Conservation (phyloP, 805 yeast genomes). For the Lachancea lanzarotensis region DNA sequence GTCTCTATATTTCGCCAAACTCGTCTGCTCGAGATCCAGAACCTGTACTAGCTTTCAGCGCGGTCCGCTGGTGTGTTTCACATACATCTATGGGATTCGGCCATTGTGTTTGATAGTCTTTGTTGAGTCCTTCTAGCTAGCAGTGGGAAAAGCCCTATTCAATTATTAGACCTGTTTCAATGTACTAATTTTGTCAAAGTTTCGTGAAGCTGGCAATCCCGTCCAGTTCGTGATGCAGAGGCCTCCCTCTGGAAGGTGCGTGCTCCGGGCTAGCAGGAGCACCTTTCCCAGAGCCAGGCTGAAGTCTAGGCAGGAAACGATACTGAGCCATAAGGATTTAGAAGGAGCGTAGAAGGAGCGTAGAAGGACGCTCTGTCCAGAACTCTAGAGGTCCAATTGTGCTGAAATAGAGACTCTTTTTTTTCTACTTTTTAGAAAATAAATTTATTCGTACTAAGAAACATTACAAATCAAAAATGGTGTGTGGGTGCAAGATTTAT, state of each 20-base stretch:
- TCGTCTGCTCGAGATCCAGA: too few relatives aligned
- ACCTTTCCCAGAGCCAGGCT: background rate
- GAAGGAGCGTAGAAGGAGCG: too few relatives aligned
- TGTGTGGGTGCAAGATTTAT: background rate
- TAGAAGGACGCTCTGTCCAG: too few relatives aligned
- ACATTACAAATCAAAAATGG: background rate
- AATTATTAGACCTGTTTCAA: background rate
- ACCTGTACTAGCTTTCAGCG: background rate
- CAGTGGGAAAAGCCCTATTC: background rate
- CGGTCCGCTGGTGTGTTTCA: constrained; percentile 22
- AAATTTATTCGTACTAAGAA: too few relatives aligned
- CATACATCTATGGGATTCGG: constrained; percentile 98
- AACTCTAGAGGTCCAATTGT: background rate
- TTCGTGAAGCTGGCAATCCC: background rate
- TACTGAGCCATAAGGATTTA: too few relatives aligned
- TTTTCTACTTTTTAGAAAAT: too few relatives aligned
- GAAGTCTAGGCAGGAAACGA: too few relatives aligned
- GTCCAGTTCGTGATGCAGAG: background rate
- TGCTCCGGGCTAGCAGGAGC: background rate
- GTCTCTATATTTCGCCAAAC: too few relatives aligned
- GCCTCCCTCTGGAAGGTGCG: background rate
- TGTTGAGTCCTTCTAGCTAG: constrained; percentile 6
- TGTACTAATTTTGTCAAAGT: constrained; percentile 6
- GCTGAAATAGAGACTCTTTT: background rate
- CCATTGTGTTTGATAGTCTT: constrained; percentile 53